Base-by-base conservation (phyloP, 1,284 basidiomycete species). In the Schizophyllum amplum region DNA sequence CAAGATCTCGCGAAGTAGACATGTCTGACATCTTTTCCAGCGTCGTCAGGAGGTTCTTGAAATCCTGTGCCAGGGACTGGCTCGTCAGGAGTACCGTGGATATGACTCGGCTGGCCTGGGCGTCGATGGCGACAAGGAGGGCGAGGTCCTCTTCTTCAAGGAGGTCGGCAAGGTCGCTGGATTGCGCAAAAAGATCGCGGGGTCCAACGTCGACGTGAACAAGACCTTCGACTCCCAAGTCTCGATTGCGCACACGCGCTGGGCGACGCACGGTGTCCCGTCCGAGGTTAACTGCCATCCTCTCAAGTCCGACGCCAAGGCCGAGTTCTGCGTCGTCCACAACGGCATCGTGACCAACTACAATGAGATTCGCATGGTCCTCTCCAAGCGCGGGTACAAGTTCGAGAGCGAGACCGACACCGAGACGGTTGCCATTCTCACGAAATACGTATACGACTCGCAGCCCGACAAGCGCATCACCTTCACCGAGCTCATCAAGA, bases 331-430 rank as follows among this genome's bases (percentile, higher is more conserved):
- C 59, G 79, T 99, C 65, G 95, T 99, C 49, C 97, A 99, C 82
- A 99, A 99, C 68, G 97, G 97, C 72, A 99, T 99, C 71, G 96
- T 99, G 67, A 99, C 97, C 74, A 98, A 98, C 80, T 87, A 80
- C 66, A 75, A 77, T 59, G 96, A 96, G 67, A 87, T 99, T 67
- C 85, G 91, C 65, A 83, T 92, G 65, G 94, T 99, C 55, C 83
- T 99, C 59, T 90, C 94, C 73, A 98, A 98, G 78, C 86, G 94
- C 59, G 97, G 97, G 46, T 98, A 91, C 82, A 83, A 80, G 63
- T 99, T 99, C 69, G 87, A 91, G 74, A 92, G 91, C 54, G 97
- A 99, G 65, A 99, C 97, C 25, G 97, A 99, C 72, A 98, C 97
- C 4, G 97, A 99, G 75, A 91, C 92, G 47, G 97, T 97, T 58